Evolutionary conservation across 768 basidiomycete species (phyloP), one percentile per base, ranked within the genome.

Genomic region (Amanita jacksonii): DNA sequence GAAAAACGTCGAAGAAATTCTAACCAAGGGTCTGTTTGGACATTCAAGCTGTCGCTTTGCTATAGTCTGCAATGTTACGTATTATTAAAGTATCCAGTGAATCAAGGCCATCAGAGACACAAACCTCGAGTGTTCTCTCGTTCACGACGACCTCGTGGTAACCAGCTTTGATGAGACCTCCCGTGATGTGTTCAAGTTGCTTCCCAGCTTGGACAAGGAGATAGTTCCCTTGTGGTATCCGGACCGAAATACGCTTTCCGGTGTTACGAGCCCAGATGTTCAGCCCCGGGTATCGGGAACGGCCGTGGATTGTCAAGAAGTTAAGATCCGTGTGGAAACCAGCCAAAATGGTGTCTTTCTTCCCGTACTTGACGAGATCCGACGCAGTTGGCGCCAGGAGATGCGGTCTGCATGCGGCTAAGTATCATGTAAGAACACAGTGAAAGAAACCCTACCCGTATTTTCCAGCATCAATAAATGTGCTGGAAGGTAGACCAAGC

Each of bases 1-100:
- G 69, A 96, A 96, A 62, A 93, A 92, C 0, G 92, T 97, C 1
- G 89, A 93, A 2, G 91, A 93, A 51, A 98, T 92, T n/a, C 93
- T 82, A 51, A 93, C 88, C 27, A 85, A 67, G 9, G 93, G 93
- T n/a, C 93, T 79, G 43, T 77, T 71, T 2, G 89, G 80, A 47
- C 65, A 68, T 47, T 74, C 67, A 8, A 52, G 50, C 52, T 72
- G 81, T 32, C 85, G 74, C 41, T 67, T 64, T 43, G 77, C 72
- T 39, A 92, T 78, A 12, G 76, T 69, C 84, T 89, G 38, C 44
- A 19, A 5, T 40, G 16, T 16, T 42, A 13, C 42, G 38, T 20
- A 18, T 32, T 47, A 22, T 47, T 19, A 31, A 15, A 30, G n/a
- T 9, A 13, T n/a, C 22, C 16, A 25, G 8, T 42, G 13, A 43